Evolutionary conservation across 2,329 filamentous ascomycete genomes (phyloP), one percentile per base, ranked within the genome.

Genomic region (Penicillium sp.): DNA sequence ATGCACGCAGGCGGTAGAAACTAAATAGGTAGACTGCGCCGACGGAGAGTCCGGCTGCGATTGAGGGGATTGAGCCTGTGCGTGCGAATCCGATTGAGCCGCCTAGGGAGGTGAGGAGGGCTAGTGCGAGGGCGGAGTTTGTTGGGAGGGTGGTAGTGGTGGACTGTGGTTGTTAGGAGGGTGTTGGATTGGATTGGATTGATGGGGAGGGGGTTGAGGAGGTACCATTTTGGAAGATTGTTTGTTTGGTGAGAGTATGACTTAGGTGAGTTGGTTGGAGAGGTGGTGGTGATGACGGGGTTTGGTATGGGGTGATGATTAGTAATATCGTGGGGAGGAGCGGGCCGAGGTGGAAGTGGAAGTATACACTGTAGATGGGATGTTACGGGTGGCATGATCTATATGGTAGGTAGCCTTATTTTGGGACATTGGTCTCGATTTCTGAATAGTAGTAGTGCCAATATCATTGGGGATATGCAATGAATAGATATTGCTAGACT

Each of bases 1-100:
- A 79, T 63, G 85, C 86, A 64, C 88, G 86, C 57, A 96, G 86
- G 52, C 92, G 89, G 67, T 89, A 86, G 59, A 88, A 92, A 57
- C 91, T 90, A 36, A 96, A 78, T 20, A 85, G 86, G 74, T 99
- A 88, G 53, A 90, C 75, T 13, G 80, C 75, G 39, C 94, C 94
- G 60, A 99, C 91, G 27, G 87, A 86, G 61, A 90, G 79, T 46
- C 94, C 94, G 12, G 94, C 94, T 10, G 84, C 85, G 62, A 97
- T 81, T 10, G 91, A 96, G 30, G 93, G 93, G 43, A 96, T 72
- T 20, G 92, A 97, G 52, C 90, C 84, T 0, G 92, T 94, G 70
- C 87, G 86, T 37, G 87, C 79, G 75, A 91, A 99, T 68, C 94
- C 94, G 68, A 89, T 88, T 54, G 90, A 87, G 59, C 94, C 94